These are phyloP conservation scores for Whalleya microplaca DNA, from an alignment of 2,329 filamentous ascomycete species.

Conservation along the genomic window DNA sequence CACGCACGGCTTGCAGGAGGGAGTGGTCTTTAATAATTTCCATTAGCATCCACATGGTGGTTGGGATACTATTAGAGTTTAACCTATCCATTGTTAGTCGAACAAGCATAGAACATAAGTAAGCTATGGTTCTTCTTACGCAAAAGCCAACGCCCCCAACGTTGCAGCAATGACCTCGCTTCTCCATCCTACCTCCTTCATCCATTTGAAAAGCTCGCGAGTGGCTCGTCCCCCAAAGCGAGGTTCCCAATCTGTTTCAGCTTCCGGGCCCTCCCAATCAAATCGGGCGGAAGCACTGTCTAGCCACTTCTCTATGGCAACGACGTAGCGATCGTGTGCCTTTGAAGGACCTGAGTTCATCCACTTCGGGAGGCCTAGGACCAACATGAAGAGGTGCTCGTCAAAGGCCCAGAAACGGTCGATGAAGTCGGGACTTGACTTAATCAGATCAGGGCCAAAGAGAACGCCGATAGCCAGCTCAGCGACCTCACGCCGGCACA, in stretches of 20 bases:
- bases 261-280: conserved; percentile 19
- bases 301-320: conserved; percentile 4
- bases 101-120: neutral
- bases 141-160: conserved; percentile 3
- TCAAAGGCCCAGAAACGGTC: too few relatives aligned
- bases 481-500: too few relatives aligned
- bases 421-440: too few relatives aligned
- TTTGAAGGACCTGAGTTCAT: neutral
- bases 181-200: conserved; percentile 15
- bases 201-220: conserved; percentile 27
- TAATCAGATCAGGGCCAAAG: too few relatives aligned
- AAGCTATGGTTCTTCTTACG: conserved; percentile 11
- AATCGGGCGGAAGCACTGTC: conserved; percentile 13
- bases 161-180: neutral
- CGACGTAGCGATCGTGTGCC: conserved; percentile 4
- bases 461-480: too few relatives aligned
- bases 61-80: conserved; percentile 37
- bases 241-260: conserved; percentile 34
- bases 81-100: neutral
- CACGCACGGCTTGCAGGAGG: conserved; percentile 25
- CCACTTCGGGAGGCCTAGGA: conserved; percentile 3
- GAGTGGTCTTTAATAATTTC: conserved; percentile 31
- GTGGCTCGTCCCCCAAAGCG: conserved; percentile 30
- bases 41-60: conserved; percentile 35
- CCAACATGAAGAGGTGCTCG: too few relatives aligned